phyloP scores from a whole-genome alignment of 2,329 filamentous ascomycete species.

The Fusarium humuli region DNA sequence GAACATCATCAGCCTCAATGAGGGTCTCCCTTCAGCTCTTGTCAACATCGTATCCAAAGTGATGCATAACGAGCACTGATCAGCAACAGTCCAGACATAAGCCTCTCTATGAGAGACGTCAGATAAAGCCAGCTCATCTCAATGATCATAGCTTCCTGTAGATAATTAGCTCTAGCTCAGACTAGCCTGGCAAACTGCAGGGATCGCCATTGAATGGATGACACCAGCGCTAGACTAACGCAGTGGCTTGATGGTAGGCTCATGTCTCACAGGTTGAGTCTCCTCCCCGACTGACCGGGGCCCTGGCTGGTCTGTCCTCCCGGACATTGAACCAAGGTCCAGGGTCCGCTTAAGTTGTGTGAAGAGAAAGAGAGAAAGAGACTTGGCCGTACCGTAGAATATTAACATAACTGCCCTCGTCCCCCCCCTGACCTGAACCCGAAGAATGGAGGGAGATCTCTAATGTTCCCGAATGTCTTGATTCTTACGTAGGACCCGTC shows the following conservation, averaged over 20 bases:
- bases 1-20: neutral
- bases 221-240: conserved; percentile 37
- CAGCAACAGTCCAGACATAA: conserved; percentile 13
- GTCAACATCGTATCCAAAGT: neutral
- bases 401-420: conserved; percentile 39
- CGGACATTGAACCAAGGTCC: conserved; percentile 19
- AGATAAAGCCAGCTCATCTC: conserved; percentile 37
- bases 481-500: conserved; percentile 25
- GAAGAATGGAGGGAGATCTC: neutral
- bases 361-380: neutral
- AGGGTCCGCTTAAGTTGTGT: conserved; percentile 8
- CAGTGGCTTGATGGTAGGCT: conserved; percentile 34
- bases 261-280: conserved; percentile 41
- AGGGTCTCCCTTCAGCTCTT: neutral
- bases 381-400: conserved; percentile 21
- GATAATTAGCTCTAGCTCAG: neutral
- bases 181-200: conserved; percentile 26
- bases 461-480: conserved; percentile 17
- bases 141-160: conserved; percentile 13
- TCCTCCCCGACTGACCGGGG: conserved; percentile 39
- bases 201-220: conserved; percentile 26
- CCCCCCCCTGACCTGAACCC: conserved; percentile 10
- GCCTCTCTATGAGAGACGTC: conserved; percentile 23
- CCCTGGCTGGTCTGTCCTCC: conserved; percentile 25
- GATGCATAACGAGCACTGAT: conserved; percentile 16